A percentile compares a stretch with the other conserved stretches of the same genome.
Conservation (phyloP, 2,329 filamentous ascomycete species). For the Fusarium sublunatum region DNA sequence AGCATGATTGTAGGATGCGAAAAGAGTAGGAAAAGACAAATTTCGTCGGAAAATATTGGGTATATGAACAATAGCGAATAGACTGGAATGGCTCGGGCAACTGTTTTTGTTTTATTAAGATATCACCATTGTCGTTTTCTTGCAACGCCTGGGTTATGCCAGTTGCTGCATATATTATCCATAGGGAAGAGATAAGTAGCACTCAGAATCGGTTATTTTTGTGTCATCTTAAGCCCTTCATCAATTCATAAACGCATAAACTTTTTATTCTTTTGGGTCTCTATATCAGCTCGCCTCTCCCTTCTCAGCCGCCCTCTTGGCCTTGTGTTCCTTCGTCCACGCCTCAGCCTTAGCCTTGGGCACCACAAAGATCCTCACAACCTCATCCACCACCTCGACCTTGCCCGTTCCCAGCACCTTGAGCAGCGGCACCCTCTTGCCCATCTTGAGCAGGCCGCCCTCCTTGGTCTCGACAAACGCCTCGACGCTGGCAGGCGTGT, state of each 20-base stretch:
- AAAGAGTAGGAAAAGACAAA: neutral
- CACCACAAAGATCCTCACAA: constrained; percentile 85
- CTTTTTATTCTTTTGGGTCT: constrained; percentile 18
- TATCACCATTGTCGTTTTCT: neutral
- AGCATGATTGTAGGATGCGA: neutral
- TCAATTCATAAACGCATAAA: constrained; percentile 18
- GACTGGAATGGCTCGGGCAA: constrained; percentile 30
- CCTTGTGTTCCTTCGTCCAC: constrained; percentile 91
- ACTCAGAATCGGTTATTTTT: constrained; percentile 17
- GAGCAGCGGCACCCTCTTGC: constrained; percentile 82
- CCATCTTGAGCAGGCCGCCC: constrained; percentile 88
- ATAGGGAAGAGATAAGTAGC: constrained; percentile 6
- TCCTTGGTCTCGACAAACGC: constrained; percentile 87
- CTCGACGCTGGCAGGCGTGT: constrained; percentile 75
- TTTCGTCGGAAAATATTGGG: constrained; percentile 9
- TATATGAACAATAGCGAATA: constrained; percentile 36
- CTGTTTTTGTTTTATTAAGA: constrained; percentile 12
- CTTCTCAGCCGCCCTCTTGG: constrained; percentile 68
- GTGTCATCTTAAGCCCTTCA: neutral
- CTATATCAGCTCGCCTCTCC: constrained; percentile 34
- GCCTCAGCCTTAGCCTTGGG: constrained; percentile 73
- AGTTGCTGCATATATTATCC: constrained; percentile 14
- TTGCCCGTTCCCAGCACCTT: constrained; percentile 81
- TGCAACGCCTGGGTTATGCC: neutral
- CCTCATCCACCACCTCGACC: constrained; percentile 86